Evolutionary conservation across 176 grass and related monocot genomes (phyloP).

Genomic region (Triticum turgidum): DNA sequence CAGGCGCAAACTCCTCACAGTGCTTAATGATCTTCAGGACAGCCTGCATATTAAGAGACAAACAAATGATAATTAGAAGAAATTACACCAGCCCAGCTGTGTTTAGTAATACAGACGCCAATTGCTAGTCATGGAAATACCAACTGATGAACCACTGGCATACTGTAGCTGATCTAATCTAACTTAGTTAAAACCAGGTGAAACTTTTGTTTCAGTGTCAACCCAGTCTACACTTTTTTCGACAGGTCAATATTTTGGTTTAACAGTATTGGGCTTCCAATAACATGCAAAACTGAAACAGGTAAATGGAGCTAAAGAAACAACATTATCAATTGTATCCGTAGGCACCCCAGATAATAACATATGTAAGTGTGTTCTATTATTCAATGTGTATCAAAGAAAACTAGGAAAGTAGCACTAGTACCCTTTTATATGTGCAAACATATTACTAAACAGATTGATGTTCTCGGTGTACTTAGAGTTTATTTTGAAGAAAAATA

Average conservation of each 20-base stretch:
- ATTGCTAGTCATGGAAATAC: not conserved
- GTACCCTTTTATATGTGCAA: not conserved
- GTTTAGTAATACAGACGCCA: not conserved
- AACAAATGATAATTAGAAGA: conserved; percentile 1
- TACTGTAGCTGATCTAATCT: not conserved
- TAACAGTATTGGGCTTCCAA: not conserved
- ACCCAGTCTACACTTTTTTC: not conserved
- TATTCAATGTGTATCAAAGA: conserved; percentile 1
- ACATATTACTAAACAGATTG: not conserved
- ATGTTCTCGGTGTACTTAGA: not conserved
- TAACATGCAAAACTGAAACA: not conserved
- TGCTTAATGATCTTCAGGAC: conserved; percentile 97
- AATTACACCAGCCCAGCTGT: not conserved
- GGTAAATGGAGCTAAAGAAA: not conserved
- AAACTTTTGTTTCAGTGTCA: not conserved
- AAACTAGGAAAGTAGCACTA: not conserved
- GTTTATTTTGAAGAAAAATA: not conserved
- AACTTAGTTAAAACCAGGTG: not conserved
- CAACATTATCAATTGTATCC: not conserved
- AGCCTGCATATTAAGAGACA: conserved; percentile 43
- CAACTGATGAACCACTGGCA: not conserved
- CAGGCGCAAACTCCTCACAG: conserved; percentile 91
- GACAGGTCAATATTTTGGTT: not conserved
- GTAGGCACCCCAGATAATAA: not conserved
- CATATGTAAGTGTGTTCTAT: not conserved